A percentile compares a stretch with the other conserved stretches of the same genome.
Conservation (phyloP, 805 yeast species). For the Monosporozyma aerobia region DNA sequence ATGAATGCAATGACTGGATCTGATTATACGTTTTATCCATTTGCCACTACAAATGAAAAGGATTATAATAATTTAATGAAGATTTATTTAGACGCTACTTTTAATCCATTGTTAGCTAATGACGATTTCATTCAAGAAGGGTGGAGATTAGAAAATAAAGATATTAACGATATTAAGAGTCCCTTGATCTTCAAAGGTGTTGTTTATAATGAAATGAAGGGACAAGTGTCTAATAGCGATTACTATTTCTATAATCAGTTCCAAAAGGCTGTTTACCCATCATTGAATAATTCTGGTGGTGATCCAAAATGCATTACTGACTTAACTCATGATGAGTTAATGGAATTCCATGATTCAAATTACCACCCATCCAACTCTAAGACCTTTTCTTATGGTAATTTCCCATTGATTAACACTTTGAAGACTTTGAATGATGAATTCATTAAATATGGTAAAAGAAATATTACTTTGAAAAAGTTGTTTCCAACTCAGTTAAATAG, state of each 20-base stretch:
- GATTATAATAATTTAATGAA: conserved; percentile 79
- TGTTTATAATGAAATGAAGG: conserved; percentile 97
- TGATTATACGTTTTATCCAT: conserved; percentile 92
- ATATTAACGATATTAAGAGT: conserved; percentile 44
- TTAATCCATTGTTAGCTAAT: conserved; percentile 66
- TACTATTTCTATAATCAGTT: conserved; percentile 79
- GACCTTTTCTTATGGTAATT: conserved; percentile 80
- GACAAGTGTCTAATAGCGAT: conserved; percentile 83
- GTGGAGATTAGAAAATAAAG: conserved; percentile 83
- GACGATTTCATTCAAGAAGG: conserved; percentile 93
- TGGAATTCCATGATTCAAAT: conserved; percentile 61
- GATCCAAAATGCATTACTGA: conserved; percentile 77
- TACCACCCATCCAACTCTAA: conserved; percentile 88
- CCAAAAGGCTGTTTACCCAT: conserved; percentile 75
- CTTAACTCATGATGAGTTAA: conserved; percentile 62
- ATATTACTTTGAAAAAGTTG: conserved; percentile 12
- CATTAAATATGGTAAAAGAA: conserved; percentile 44
- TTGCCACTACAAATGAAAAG: conserved; percentile 80
- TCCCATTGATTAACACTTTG: conserved; percentile 55
- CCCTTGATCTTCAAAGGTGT: conserved; percentile 84
- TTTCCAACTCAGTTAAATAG: conserved; percentile 40
- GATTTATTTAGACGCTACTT: conserved; percentile 81
- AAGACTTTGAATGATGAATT: conserved; percentile 45
- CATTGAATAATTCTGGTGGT: conserved; percentile 87
- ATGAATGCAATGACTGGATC: conserved; percentile 99